phyloP scores from a whole-genome alignment of 768 basidiomycete species.

The Strobilomyces confusus region DNA sequence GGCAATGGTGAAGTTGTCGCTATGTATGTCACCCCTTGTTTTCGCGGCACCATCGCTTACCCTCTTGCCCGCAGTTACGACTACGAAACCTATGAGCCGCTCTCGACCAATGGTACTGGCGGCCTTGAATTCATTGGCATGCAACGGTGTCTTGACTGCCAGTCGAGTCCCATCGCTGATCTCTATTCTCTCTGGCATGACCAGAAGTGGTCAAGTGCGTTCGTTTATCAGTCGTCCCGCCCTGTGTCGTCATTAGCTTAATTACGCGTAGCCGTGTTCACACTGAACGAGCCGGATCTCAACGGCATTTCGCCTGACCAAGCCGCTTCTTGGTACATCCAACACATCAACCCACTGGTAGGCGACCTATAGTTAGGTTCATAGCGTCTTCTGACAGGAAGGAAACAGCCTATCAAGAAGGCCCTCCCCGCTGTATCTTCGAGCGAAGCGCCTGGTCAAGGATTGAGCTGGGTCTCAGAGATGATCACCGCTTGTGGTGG shows the following conservation, averaged over 20 bases:
- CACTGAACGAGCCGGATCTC: conserved; percentile 36
- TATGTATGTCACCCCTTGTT: conserved; percentile 21
- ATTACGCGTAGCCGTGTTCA: conserved; percentile 28
- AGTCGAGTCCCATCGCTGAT: conserved; percentile 32
- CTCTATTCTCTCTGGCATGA: conserved; percentile 31
- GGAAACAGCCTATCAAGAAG: conserved; percentile 32
- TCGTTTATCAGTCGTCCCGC: neutral
- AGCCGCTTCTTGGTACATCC: conserved; percentile 36
- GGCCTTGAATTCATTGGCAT: conserved; percentile 38
- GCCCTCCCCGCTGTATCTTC: conserved; percentile 37
- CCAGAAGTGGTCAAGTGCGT: conserved; percentile 32
- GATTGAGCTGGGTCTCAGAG: conserved; percentile 33
- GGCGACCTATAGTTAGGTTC: neutral
- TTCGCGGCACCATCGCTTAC: neutral
- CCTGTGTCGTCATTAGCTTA: neutral
- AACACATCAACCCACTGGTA: conserved; percentile 36
- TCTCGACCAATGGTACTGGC: conserved; percentile 34
- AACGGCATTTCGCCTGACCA: conserved; percentile 25
- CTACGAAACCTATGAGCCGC: conserved; percentile 34
- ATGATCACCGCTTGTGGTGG: conserved; percentile 35
- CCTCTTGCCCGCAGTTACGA: conserved; percentile 29
- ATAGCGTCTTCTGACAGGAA: neutral
- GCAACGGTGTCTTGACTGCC: conserved; percentile 37
- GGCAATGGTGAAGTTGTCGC: conserved; percentile 32
- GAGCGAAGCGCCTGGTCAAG: conserved; percentile 29